Percentiles rank a stretch among this genome's conserved stretches.
These are phyloP conservation scores for Vitis amurensis DNA, from an alignment of 164 flowering plant genomes.

Conservation along the genomic window DNA sequence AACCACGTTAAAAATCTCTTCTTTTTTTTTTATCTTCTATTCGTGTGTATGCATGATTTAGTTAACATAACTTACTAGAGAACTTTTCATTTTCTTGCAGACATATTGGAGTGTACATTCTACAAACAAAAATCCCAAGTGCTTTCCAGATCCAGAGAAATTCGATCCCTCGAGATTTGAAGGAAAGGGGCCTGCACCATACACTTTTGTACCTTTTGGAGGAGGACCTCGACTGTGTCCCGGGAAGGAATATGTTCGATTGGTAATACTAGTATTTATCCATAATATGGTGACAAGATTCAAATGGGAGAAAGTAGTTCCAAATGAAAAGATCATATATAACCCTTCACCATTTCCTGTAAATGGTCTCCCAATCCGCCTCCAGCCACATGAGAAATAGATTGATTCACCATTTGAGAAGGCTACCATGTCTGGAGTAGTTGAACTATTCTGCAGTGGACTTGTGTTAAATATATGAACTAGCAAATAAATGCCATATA, in stretches of 20 bases:
- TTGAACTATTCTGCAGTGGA: no score
- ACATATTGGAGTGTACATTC: slow-evolving; percentile 55
- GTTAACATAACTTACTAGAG: no score
- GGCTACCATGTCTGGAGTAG: no score
- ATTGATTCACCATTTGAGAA: no score
- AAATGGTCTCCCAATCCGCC: slow-evolving; percentile 51
- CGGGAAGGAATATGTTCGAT: slow-evolving; percentile 47
- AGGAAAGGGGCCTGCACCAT: slow-evolving; percentile 50
- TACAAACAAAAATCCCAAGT: slow-evolving; percentile 37
- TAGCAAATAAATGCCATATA: no score
- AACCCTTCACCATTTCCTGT: slow-evolving; percentile 48
- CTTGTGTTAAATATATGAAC: no score
- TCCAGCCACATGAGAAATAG: slow-evolving; percentile 26
- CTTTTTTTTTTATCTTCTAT: no score
- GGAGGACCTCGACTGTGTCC: slow-evolving; percentile 69
- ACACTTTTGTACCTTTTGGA: slow-evolving; percentile 58
- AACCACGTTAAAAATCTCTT: no score
- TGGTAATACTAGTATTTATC: slow-evolving; percentile 51
- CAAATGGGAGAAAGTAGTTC: slow-evolving; percentile 39
- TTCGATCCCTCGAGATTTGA: slow-evolving; percentile 56
- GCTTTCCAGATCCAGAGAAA: slow-evolving; percentile 42
- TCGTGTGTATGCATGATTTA: no score
- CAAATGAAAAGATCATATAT: slow-evolving; percentile 41
- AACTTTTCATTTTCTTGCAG: slow-evolving; percentile 16
- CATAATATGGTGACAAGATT: slow-evolving; percentile 50